Base-by-base conservation (phyloP, 129 eudicot species). In the Mikania micrantha region DNA sequence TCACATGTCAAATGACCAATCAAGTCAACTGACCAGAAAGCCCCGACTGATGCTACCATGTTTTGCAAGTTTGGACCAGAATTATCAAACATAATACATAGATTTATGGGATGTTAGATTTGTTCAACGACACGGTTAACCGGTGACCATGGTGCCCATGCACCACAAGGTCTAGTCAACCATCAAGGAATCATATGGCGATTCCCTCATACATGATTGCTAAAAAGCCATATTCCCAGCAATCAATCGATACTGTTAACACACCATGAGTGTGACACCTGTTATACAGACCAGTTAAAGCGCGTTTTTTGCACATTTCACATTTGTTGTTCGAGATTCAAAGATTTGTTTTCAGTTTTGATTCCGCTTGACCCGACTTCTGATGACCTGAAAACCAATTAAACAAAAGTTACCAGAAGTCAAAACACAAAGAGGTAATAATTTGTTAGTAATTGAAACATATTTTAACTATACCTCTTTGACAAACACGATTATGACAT, bases 311-410 rank as follows among this genome's bases (percentile, higher is more conserved):
- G 61, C 70, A 67, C 80, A 67, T 54, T 71, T 76, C 66, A 74
- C 53, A 57, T 70, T 70, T 45, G 60, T 48, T 59, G 74, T 81
- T 72, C 15, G 71, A 47, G 65, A 47, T 67, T 79, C 72, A 83
- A 67, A 79, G 58, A 48, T 71, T 70, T 50, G 15, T 58, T 68
- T 57, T 59, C 63, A 47, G 36, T 59, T 42, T 73, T 20, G 65
- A 79, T 45, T 63, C 75, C 78, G 67, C 44, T 27, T 70, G 47
- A 70, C 71, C 79, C 82, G 76, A 79, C 82, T 77, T 75, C 74
- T 39, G 77, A 69, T 81, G 83, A 82, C 90, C 90, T 85, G 85
- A 53, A 50, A 64, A 17, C 13, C 71, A 48, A 53, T 13, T 21
- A 19, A 38, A 32, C 19, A 25, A 20, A 52, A 68, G 34, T 57